Conservation (phyloP, 352 stramenopile species). For the Phytopythium sindhum region DNA sequence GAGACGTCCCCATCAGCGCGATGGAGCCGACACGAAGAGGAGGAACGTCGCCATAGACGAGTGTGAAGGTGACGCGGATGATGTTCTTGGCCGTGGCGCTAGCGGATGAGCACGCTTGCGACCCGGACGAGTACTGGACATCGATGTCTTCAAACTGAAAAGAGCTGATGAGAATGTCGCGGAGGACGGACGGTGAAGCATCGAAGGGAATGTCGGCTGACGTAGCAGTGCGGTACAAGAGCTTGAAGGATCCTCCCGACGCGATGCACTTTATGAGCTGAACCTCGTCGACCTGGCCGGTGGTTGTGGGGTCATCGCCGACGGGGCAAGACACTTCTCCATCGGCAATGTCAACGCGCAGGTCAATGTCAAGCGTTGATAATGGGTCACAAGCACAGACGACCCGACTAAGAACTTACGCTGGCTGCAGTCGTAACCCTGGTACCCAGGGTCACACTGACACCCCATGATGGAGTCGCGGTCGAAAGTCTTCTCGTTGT, state of each 20-base stretch:
- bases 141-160: conserved; percentile 48
- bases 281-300: conserved; percentile 78
- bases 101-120: conserved; percentile 30
- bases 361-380: not conserved
- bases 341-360: not conserved
- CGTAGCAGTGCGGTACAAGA: conserved; percentile 49
- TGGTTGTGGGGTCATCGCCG: conserved; percentile 84
- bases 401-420: conserved; percentile 23
- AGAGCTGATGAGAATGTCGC: conserved; percentile 43
- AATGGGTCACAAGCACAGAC: not conserved
- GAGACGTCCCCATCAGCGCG: conserved; percentile 13
- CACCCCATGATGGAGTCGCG: conserved; percentile 76
- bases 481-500: conserved; percentile 79
- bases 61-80: conserved; percentile 50
- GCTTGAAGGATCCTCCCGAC: conserved; percentile 49
- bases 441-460: conserved; percentile 89
- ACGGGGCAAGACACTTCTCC: conserved; percentile 67
- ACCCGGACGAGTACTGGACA: conserved; percentile 41
- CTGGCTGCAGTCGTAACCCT: conserved; percentile 87
- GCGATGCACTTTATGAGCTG: conserved; percentile 72
- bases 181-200: conserved; percentile 28
- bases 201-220: conserved; percentile 66
- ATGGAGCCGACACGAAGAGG: conserved; percentile 35
- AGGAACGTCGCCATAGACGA: conserved; percentile 51
- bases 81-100: conserved; percentile 30